These are phyloP conservation scores for Clitoria ternatea DNA, from an alignment of 306 rosid species.

Conservation along the genomic window DNA sequence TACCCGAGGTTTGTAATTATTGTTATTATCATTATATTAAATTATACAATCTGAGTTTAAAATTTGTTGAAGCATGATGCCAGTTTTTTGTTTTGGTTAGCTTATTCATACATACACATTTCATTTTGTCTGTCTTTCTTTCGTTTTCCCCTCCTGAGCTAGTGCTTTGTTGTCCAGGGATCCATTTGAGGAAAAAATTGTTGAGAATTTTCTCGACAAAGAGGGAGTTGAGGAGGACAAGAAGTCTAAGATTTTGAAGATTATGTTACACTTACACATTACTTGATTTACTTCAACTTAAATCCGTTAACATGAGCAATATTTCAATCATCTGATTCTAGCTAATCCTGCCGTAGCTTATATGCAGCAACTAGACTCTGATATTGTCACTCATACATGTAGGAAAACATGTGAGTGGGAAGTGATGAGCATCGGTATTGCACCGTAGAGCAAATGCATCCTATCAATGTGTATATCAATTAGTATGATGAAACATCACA, in stretches of 20 bases:
- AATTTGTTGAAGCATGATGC: not conserved
- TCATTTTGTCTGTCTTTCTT: not conserved
- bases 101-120: too few relatives aligned
- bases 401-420: not conserved
- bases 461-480: not conserved
- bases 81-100: not conserved
- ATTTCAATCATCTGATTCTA: not conserved
- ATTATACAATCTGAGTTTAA: too few relatives aligned
- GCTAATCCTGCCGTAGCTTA: not conserved
- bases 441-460: not conserved
- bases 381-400: not conserved
- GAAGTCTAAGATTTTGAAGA: constrained; percentile 48
- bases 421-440: not conserved
- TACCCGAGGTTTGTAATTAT: constrained; percentile 56
- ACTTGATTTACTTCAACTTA: not conserved
- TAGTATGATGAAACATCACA: not conserved
- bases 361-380: not conserved
- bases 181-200: constrained; percentile 62
- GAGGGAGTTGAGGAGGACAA: constrained; percentile 58
- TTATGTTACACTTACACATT: too few relatives aligned
- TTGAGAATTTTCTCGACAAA: constrained; percentile 65
- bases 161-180: constrained; percentile 44
- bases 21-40: not conserved
- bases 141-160: not conserved
- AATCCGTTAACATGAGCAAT: not conserved